Base-by-base conservation (phyloP, 75 land plant species). In the Selaginella tamariscina region DNA sequence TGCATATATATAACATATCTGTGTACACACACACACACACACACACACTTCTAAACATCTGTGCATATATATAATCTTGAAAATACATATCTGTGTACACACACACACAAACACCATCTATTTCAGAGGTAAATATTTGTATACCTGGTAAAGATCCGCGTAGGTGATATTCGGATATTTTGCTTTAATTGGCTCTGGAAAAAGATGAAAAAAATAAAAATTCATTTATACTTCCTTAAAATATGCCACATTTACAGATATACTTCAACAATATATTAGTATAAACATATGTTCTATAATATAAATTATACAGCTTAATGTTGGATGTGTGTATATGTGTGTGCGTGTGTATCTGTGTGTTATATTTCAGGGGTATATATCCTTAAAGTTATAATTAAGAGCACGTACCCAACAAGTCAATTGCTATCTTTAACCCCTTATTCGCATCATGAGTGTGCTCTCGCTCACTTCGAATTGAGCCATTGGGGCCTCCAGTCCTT, bases 71-170 rank as follows among this genome's bases (percentile, higher is more conserved):
- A 39, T 39, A 39, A 39, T 5, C 49, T 5, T 5, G 49, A 39
- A 39, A 39, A 39, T 5, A 39, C 5, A 5, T 39, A 39, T 5
- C 5, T 5, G 5, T 39, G 49, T 5, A 5, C 49, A 39, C 15
- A 5, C 5, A 5, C 49, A 39, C 49, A 39, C 5, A 39, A 39
- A 39, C 11, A n/a, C n/a, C n/a, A n/a, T n/a, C n/a, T n/a, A n/a
- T n/a, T n/a, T n/a, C n/a, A 39, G 15, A 39, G 15, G 49, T 0
- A 18, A 65, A 22, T n/a, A 67, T 67, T 21, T 32, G 11, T 59
- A 30, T 63, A 92, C 94, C 97, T 92, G 97, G 75, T 88, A 88
- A 24, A 92, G 81, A 71, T 92, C 97, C 67, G 97, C 97, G 78
- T 92, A 92, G 1, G 95, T 86, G 55, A 92, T 81, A 68, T 71